Evolutionary conservation across 371 early-diverging fungal species (phyloP), one percentile per base, ranked within the genome.

Genomic region (Syncephalastrum sp.): DNA sequence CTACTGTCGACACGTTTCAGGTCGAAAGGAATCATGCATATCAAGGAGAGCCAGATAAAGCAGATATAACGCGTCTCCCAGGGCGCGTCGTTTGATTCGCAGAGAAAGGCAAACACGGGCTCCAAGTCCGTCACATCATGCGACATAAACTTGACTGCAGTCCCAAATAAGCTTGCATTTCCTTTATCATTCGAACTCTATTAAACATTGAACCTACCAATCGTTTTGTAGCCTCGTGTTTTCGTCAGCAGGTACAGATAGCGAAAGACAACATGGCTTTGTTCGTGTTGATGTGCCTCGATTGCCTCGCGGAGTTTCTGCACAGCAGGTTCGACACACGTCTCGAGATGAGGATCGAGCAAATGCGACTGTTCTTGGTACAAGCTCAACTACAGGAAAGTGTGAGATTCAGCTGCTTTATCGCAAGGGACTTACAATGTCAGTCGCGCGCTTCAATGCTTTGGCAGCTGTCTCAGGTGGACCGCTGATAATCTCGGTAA

Each of bases 1-100:
- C 83, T 81, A 61, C 90, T 89, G 64, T 95, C 96, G 17, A 97
- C 82, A 16, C 75, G 85, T 56, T 77, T 81, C 14, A 97, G 78
- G 70, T 96, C 95, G 67, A 97, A 97, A 3, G 98, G 98, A 24
- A 94, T 86, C 93, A 93, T 92, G 53, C 86, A 84, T 59, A 96
- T 82, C 42, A 96, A 77, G 0, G 93, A 92, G n/a, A 94, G 66
- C 94, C 94, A 94, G 21, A 93, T 73, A 41, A 93, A 72, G 27
- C 88, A 73, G 13, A 93, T 73, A 24, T 91, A 94, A 13, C 92
- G 81, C 2, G 77, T 77, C 57, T 89, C 88, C 96, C 95, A 94
- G 13, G 70, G 43, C 7, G 55, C 33, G 25, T 72, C 52, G 43
- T 81, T 59, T 51, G 72, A 63, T 10, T 33, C 50, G 33, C 58